Conservation (phyloP, 257 asterid species). For the Nyctanthes arbortristis region DNA sequence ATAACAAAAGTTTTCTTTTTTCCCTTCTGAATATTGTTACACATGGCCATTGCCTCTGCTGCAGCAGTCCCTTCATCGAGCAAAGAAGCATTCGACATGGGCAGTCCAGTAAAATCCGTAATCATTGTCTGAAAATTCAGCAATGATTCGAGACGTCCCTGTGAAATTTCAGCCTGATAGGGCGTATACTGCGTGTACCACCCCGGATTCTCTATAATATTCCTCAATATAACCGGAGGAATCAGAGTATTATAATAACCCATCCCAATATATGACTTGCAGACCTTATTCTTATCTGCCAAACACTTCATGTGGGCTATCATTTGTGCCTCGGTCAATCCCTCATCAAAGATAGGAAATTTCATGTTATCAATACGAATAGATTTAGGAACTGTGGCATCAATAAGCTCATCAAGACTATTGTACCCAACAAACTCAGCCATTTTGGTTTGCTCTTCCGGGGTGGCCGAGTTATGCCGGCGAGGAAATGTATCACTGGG, state of each 20-base stretch:
- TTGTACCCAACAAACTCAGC: slow-evolving; percentile 68
- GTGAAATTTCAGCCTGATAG: slow-evolving; percentile 97
- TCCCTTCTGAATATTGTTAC: slow-evolving; percentile 83
- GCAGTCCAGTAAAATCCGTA: slow-evolving; percentile 88
- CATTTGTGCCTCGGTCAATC: slow-evolving; percentile 94
- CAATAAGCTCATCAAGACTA: slow-evolving; percentile 63
- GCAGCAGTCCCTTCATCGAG: slow-evolving; percentile 97
- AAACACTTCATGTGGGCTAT: slow-evolving; percentile 69
- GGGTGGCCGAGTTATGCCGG: slow-evolving; percentile 95
- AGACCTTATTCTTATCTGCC: slow-evolving; percentile 75
- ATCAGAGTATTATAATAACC: slow-evolving; percentile 85
- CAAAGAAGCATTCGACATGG: slow-evolving; percentile 97
- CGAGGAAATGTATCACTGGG: slow-evolving; percentile 83
- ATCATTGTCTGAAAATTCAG: slow-evolving; percentile 86
- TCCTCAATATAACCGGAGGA: slow-evolving; percentile 91
- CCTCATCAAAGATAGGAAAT: slow-evolving; percentile 66
- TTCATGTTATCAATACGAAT: slow-evolving; percentile 67
- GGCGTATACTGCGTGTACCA: slow-evolving; percentile 99
- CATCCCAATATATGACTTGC: slow-evolving; percentile 90
- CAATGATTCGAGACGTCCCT: slow-evolving; percentile 92
- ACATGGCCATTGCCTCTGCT: slow-evolving; percentile 99
- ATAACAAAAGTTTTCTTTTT: slow-evolving; percentile 86
- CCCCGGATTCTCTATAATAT: slow-evolving; percentile 91
- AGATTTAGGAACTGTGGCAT: slow-evolving; percentile 93
- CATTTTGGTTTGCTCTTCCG: slow-evolving; percentile 83